Base-by-base conservation (phyloP, 306 rosid species). In the Cicer cuneatum region DNA sequence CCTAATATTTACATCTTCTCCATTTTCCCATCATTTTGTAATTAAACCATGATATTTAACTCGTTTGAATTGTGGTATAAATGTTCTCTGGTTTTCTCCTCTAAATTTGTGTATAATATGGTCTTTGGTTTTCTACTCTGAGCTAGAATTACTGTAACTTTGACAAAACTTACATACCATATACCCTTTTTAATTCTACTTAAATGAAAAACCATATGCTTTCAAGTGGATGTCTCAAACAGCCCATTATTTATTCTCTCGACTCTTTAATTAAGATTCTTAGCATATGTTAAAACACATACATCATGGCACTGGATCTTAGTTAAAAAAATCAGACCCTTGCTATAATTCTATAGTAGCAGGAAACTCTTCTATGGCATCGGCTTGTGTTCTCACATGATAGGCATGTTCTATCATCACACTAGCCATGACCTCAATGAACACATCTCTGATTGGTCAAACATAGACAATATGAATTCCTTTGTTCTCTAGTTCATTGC, bases 91-190 rank as follows among this genome's bases (percentile, higher is more conserved):
- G 9, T 49, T 49, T 49, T n/a, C 8, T 49, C 8, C 9, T 48
- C 19, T 51, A 51, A 14, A 49, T 6, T 49, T 49, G 8, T 49
- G 56, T 49, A 14, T 49, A n/a, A 58, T 53, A 53, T 53, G 59
- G 35, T 16, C 33, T 53, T 21, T 53, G 8, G 59, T 53, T 57
- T 24, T 57, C 63, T 57, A 38, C 62, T 56, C 3, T 24, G 5
- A 57, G 63, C n/a, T 24, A 24, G 8, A 57, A 24, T 7, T 24
- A 24, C 46, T 35, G 10, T 40, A 8, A 16, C 47, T 16, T 0
- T 39, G 68, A 16, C 19, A 62, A 62, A 62, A 62, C 68, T 38
- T 38, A 61, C 16, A 37, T 37, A n/a, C 18, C 67, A 6, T 14
- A 38, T 35, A n/a, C 7, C 14, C 12, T 37, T 10, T 14, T 14